Conservation (phyloP, 306 rosid species). For the Lithocarpus polystachyus region DNA sequence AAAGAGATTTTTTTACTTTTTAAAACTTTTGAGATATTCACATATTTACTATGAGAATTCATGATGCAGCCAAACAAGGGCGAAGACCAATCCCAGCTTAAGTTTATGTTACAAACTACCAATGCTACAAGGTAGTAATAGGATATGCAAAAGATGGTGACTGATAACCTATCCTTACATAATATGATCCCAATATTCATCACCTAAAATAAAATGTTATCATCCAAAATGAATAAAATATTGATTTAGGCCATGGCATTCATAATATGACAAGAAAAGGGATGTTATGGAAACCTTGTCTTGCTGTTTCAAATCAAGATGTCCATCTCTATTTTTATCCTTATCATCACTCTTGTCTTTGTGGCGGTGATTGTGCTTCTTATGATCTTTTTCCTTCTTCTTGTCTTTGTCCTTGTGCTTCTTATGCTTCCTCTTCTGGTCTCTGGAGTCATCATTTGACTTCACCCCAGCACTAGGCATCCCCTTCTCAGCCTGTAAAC, state of each 20-base stretch:
- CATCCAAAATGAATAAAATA: background rate
- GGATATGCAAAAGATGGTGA: background rate
- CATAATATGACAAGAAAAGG: slow-evolving; percentile 1
- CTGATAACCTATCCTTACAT: background rate
- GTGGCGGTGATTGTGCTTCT: slow-evolving; percentile 10
- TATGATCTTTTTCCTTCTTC: slow-evolving; percentile 9
- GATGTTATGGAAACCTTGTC: slow-evolving; percentile 13
- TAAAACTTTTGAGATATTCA: no score
- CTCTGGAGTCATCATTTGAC: slow-evolving; percentile 16
- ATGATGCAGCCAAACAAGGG: no score
- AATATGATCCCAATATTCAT: background rate
- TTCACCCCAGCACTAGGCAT: slow-evolving; percentile 7
- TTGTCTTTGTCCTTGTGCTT: slow-evolving; percentile 13
- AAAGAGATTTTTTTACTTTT: no score
- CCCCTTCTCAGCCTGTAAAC: slow-evolving; percentile 34
- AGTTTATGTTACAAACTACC: background rate
- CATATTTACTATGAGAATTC: no score
- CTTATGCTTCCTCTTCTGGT: slow-evolving; percentile 21
- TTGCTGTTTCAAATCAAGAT: slow-evolving; percentile 2
- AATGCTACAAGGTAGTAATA: background rate
- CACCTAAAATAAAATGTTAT: background rate
- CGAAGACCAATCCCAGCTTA: background rate
- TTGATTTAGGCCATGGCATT: background rate
- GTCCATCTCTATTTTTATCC: background rate
- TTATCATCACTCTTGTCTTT: background rate